Evolutionary conservation across 208 protist genomes (phyloP).

Genomic region (Wallacemonas sp.): DNA sequence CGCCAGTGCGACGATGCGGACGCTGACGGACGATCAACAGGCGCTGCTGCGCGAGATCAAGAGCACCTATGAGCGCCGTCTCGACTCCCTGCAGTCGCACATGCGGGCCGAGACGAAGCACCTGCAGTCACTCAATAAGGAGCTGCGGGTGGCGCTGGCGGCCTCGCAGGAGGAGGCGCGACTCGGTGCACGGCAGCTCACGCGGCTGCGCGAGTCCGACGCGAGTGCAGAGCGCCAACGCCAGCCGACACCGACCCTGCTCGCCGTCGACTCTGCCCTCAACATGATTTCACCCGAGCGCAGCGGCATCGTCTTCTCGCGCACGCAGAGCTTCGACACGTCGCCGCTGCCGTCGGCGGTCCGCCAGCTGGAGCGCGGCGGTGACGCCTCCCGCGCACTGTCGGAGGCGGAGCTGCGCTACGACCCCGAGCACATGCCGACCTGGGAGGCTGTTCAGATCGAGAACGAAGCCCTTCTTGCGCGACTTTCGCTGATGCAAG

Average conservation of each 20-base stretch:
- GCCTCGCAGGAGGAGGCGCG: constrained; percentile 55
- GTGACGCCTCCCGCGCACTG: constrained; percentile 12
- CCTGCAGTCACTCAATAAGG: constrained; percentile 55
- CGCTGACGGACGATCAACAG: constrained; percentile 30
- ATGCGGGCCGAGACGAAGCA: constrained; percentile 50
- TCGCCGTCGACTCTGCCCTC: not conserved
- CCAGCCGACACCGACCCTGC: not conserved
- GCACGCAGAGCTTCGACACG: constrained; percentile 1
- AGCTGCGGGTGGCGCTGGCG: constrained; percentile 61
- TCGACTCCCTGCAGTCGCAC: constrained; percentile 47
- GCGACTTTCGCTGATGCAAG: constrained; percentile 51
- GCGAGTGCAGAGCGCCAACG: not conserved
- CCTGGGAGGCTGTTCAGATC: constrained; percentile 54
- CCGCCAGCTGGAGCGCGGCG: not conserved
- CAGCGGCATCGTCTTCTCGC: not conserved
- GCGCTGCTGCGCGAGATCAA: constrained; percentile 41
- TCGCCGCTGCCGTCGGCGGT: constrained; percentile 1
- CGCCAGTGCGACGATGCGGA: constrained; percentile 11
- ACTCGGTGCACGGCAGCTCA: constrained; percentile 32
- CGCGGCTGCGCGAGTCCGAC: constrained; percentile 9
- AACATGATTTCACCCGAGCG: not conserved
- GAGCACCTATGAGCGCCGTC: constrained; percentile 40
- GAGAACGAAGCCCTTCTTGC: constrained; percentile 62
- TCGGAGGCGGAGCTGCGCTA: constrained; percentile 41
- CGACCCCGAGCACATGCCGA: constrained; percentile 47